phyloP scores from a whole-genome alignment of 2,329 filamentous ascomycete species.

The Eutypa lata region DNA sequence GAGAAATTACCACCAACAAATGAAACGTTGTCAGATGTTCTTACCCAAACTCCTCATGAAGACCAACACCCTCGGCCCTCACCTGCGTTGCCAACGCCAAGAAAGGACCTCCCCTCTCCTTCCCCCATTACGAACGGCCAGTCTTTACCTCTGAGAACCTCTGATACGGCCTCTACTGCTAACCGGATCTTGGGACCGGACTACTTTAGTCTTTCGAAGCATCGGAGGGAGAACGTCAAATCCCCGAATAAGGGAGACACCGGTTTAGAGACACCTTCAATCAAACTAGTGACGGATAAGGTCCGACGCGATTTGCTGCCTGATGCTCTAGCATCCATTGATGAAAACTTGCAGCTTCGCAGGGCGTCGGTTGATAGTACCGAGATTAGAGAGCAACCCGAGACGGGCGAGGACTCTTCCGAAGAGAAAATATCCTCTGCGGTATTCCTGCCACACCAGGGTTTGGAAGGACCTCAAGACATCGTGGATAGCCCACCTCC shows the following conservation, averaged over 20 bases:
- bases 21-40: conserved; percentile 24
- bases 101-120: conserved; percentile 20
- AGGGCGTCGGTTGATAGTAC: conserved; percentile 37
- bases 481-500: conserved; percentile 22
- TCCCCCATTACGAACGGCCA: conserved; percentile 13
- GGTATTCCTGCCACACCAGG: conserved; percentile 75
- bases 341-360: conserved; percentile 19
- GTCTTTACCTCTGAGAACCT: conserved; percentile 14
- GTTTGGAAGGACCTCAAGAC: conserved; percentile 38
- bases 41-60: conserved; percentile 11
- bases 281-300: conserved; percentile 5
- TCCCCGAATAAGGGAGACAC: conserved; percentile 6
- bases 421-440: conserved; percentile 87
- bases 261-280: conserved; percentile 5
- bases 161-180: conserved; percentile 9
- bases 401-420: conserved; percentile 62
- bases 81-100: conserved; percentile 19
- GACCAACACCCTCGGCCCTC: conserved; percentile 14
- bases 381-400: conserved; percentile 35
- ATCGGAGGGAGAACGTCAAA: conserved; percentile 13
- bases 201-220: conserved; percentile 21
- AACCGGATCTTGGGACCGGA: conserved; percentile 14
- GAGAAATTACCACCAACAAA: conserved; percentile 39
- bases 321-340: conserved; percentile 6
- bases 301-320: conserved; percentile 6